phyloP scores from a whole-genome alignment of 371 early-diverging fungal genomes.

The Gilbertella persicaria region DNA sequence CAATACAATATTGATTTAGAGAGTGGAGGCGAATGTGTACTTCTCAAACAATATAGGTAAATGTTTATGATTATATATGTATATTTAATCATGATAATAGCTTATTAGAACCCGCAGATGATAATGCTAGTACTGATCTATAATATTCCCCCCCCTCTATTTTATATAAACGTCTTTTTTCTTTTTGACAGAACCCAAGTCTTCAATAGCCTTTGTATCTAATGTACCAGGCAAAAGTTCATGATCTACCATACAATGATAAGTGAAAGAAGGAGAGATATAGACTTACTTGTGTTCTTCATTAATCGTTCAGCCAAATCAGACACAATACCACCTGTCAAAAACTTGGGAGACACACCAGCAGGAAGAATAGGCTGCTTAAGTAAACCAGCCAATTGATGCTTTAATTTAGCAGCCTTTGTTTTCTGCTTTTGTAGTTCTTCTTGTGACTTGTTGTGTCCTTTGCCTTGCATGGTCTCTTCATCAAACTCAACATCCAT shows the following conservation, averaged over 20 bases:
- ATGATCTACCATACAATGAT: conserved; percentile 23
- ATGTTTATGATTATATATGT: too few species aligned
- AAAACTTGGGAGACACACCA: conserved; percentile 71
- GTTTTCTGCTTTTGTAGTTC: conserved; percentile 29
- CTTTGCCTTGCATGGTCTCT: conserved; percentile 55
- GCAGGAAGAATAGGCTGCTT: conserved; percentile 69
- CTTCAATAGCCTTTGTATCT: conserved; percentile 45
- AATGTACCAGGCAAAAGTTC: conserved; percentile 43
- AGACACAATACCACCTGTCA: conserved; percentile 69
- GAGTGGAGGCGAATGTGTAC: conserved; percentile 88
- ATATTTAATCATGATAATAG: too few species aligned
- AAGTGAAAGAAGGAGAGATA: background rate
- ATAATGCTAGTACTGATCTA: too few species aligned
- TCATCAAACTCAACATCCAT: conserved; percentile 85
- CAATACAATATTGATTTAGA: conserved; percentile 89
- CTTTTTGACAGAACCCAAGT: conserved; percentile 32
- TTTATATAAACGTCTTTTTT: conserved; percentile 12
- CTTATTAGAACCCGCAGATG: too few species aligned
- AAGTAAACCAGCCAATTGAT: conserved; percentile 61
- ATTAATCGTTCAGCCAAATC: conserved; percentile 67
- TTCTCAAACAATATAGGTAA: conserved; percentile 71
- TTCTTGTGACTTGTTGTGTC: conserved; percentile 26
- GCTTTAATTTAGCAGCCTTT: conserved; percentile 58
- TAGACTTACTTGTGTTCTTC: conserved; percentile 29
- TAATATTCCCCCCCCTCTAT: too few species aligned